Base-by-base conservation (phyloP, 2,329 filamentous ascomycete species). In the Akanthomyces muscarius region DNA sequence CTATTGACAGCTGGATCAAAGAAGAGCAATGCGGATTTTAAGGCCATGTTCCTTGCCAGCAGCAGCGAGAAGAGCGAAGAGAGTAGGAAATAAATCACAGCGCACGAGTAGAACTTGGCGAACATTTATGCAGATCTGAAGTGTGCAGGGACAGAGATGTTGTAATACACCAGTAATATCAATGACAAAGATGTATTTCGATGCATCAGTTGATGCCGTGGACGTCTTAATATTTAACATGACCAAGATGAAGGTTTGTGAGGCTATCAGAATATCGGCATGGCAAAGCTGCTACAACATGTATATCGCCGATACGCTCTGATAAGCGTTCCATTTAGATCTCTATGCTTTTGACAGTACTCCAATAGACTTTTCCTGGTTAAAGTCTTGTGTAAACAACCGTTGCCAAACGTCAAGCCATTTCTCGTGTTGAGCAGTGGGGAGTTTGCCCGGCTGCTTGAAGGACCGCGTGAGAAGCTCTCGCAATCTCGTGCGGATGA, bases 391-490 rank as follows among this genome's bases (percentile, higher is more conserved):
- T 18, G 80, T 78, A 69, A 91, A 91, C 5, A 92, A 82, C 61
- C 80, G 81, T 74, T 91, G 87, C 88, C 88, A 92, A 30, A 90
- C 79, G 60, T 89, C 87, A 57, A 92, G 77, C 89, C 89, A 92
- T 69, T 86, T 85, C 73, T 87, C 84, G 69, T 92, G 88, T 70
- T 89, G 87, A 28, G 83, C 78, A 0, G 88, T 86, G 8, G 82
- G 81, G 33, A 85, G 71, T 67, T 85, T 87, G 13, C 86, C 86
- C 0, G 86, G 86, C 67, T 80, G 83, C 74, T 86, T 89, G 78
- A 96, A 92, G 25, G 85, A 83, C 36, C 84, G 82, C 0, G 85
- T 86, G 53, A 96, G 80, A 47, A 96, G 84, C 67, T 96, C 92
- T 67, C 89, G 86, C 21, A 97, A 79, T 30, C 89, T 84, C 2